Evolutionary conservation across 2,329 filamentous ascomycete genomes (phyloP), one percentile per base, ranked within the genome.

Genomic region (Penicillium sp.): DNA sequence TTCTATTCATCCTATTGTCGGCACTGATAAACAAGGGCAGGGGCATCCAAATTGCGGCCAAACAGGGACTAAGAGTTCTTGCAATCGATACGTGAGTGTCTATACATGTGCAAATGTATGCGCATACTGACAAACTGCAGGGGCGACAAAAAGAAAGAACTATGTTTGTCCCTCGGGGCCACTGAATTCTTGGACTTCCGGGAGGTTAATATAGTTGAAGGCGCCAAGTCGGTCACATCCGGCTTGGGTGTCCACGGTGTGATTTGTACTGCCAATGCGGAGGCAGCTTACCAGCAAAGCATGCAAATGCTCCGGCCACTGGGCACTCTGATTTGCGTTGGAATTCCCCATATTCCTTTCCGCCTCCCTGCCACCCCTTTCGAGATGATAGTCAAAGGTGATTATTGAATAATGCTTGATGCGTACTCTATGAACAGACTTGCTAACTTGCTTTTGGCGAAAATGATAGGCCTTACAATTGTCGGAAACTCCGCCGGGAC

Each of bases 311-410:
- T 79, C n/a, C 71, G 78, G 10, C 75, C 75, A 7, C 70, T 75
- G n/a, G 79, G 79, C 0, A 78, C 79, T 0, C 70, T 80, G 35
- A 78, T 80, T 1, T 80, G 78, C 33, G 77, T 80, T 5, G 79
- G 79, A 1, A 70, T 80, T 37, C 79, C 79, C 10, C 77, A 73
- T 47, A 65, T 70, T 5, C 72, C 71, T 3, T 80, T 77, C 58
- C 72, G 73, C 60, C 69, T 81, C 19, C 78, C 78, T 5, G 77
- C 78, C 58, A 75, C 74, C 6, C 79, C 79, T 0, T 75, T 81
- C 24, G 75, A 79, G 29, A 80, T 80, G 73, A 77, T 78, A 37
- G 77, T 79, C 26, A 75, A 74, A 62, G 77, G 77, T 74, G 57
- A 49, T 63, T 50, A 16, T n/a, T 31, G 9, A 9, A 16, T 2